phyloP scores from a whole-genome alignment of 192 early-diverging fungal species.

The Jimgerdemannia flammicorona region DNA sequence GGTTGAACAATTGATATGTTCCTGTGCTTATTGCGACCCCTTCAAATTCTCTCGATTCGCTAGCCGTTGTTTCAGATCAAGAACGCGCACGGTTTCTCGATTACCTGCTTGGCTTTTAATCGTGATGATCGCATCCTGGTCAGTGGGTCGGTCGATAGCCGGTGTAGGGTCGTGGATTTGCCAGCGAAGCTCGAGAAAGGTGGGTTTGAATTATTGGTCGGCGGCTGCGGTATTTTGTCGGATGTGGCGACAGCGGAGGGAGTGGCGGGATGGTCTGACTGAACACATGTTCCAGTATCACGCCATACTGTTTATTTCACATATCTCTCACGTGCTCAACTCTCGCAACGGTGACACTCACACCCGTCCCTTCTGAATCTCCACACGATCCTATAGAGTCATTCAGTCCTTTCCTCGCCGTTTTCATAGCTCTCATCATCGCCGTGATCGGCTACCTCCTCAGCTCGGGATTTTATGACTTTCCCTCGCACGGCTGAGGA shows the following conservation, averaged over 20 bases:
- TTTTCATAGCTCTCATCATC: slow-evolving; percentile 13
- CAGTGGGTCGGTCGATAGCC: slow-evolving; percentile 81
- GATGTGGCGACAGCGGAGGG: neutral
- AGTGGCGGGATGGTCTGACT: neutral
- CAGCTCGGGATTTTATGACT: slow-evolving; percentile 1
- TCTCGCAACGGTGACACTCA: too few species aligned
- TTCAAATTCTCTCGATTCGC: neutral
- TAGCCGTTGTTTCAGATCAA: slow-evolving; percentile 56
- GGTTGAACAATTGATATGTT: slow-evolving; percentile 1
- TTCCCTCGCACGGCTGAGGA: slow-evolving; percentile 2
- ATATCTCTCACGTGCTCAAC: too few species aligned
- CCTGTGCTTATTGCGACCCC: neutral
- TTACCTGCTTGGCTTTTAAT: slow-evolving; percentile 74
- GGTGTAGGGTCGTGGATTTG: slow-evolving; percentile 52
- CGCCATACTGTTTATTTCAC: neutral
- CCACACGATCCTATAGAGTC: neutral
- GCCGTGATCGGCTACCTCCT: slow-evolving; percentile 11
- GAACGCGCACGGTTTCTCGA: slow-evolving; percentile 76
- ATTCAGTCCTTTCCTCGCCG: neutral
- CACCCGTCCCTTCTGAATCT: neutral
- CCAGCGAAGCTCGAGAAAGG: slow-evolving; percentile 46
- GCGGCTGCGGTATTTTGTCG: neutral
- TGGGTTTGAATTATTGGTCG: neutral
- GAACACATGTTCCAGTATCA: neutral
- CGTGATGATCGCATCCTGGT: slow-evolving; percentile 58